Base-by-base conservation (phyloP, 352 stramenopile genomes). In the Aphanomyces euteiches region DNA sequence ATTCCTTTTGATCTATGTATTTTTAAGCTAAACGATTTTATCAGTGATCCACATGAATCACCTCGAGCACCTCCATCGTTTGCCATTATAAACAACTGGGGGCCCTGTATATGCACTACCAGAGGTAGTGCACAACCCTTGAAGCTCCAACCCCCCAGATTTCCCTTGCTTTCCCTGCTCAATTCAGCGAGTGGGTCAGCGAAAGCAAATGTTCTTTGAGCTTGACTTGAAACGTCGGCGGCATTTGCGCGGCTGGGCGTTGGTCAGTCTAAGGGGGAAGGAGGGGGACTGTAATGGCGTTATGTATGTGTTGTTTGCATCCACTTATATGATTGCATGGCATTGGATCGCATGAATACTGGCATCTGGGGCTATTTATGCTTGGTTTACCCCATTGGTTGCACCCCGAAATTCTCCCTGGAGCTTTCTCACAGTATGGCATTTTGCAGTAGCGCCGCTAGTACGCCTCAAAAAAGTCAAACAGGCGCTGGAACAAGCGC, bases 281-380 rank as follows among this genome's bases (percentile, higher is more conserved):
- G 28, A 28, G 28, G 28, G 28, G 28, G 8, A 2, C 39, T 19
- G 3, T 61, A 21, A 1, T 40, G 37, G 39, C 54, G 54, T 3
- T 61, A 1, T 28, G 54, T 61, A 61, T 85, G 85, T 34, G 89
- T 93, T 60, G 79, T 86, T 4, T 78, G 73, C 43, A 60, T 92
- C 17, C 83, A 85, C n/a, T 68, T 86, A 36, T 84, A 93, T 65
- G 74, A 79, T 12, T 89, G 74, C 72, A 89, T 13, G 69, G 73
- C 0, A 79, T 64, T 92, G 28, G 87, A 96, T 66, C 37, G 53
- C 34, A 85, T 69, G 0, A 89, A 90, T 53, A 66, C 82, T 0
- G 86, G 90, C 17, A 81, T 92, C 0, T 94, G 86, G 88, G 86
- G 84, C 5, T 93, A 90, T 73, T 57, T 91, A 7, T 80, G 85